Evolutionary conservation across 1,284 basidiomycete species (phyloP).

Genomic region (Pseudozyma flocculosa): DNA sequence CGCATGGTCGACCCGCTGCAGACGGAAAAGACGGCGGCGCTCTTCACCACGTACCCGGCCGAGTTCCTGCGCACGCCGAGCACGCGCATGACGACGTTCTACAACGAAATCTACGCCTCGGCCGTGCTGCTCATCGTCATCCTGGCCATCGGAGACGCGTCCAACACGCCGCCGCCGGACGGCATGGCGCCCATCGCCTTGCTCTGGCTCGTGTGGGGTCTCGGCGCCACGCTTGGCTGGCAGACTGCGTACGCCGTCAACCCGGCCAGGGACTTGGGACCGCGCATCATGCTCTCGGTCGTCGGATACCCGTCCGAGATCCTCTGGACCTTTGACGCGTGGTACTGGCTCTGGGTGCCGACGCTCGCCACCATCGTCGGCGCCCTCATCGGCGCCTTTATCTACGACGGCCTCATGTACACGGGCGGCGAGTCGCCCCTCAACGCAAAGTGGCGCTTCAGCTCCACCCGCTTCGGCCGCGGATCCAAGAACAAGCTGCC

Average conservation of each 20-base stretch:
- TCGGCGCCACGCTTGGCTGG: slow-evolving; percentile 65
- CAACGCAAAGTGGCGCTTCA: slow-evolving; percentile 24
- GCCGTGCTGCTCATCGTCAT: slow-evolving; percentile 47
- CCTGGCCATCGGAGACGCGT: slow-evolving; percentile 35
- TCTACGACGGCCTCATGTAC: slow-evolving; percentile 59
- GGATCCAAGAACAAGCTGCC: slow-evolving; percentile 34
- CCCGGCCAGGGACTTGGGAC: slow-evolving; percentile 69
- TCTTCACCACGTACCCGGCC: slow-evolving; percentile 70
- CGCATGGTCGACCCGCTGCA: slow-evolving; percentile 50
- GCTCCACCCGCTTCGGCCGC: slow-evolving; percentile 1
- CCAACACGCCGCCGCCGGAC: slow-evolving; percentile 62
- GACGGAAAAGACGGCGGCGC: slow-evolving; percentile 63
- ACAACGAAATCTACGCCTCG: slow-evolving; percentile 45
- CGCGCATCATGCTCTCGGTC: slow-evolving; percentile 66
- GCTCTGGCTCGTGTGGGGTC: slow-evolving; percentile 65
- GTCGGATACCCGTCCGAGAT: slow-evolving; percentile 65
- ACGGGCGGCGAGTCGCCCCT: slow-evolving; percentile 57
- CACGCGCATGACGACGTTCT: slow-evolving; percentile 32
- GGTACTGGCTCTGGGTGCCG: slow-evolving; percentile 78
- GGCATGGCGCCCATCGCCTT: slow-evolving; percentile 66
- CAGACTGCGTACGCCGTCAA: slow-evolving; percentile 68
- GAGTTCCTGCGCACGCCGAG: slow-evolving; percentile 30
- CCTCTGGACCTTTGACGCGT: slow-evolving; percentile 62
- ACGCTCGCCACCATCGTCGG: slow-evolving; percentile 46
- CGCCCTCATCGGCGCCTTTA: slow-evolving; percentile 54